Percentiles rank a stretch among this genome's conserved stretches.
These are phyloP conservation scores for Scheffersomyces lignosus DNA, from an alignment of 805 yeast species.

Conservation along the genomic window DNA sequence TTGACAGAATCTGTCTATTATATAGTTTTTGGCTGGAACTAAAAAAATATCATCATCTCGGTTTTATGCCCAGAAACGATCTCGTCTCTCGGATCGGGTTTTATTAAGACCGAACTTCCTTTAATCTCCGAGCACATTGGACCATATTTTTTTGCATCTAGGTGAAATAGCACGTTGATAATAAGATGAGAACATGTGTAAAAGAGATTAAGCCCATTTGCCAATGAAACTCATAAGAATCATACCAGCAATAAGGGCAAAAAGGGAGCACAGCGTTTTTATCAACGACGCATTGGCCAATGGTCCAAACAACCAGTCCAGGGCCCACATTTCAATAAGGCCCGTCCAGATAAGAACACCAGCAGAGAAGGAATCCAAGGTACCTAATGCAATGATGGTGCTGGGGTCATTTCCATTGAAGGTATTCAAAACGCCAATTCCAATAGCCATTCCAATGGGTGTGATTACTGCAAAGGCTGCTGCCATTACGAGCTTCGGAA, in stretches of 20 bases:
- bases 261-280: conserved; percentile 13
- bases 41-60: too few relatives aligned
- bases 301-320: conserved; percentile 27
- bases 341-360: conserved; percentile 34
- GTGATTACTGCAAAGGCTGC: conserved; percentile 20
- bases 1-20: too few relatives aligned
- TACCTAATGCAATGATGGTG: conserved; percentile 32
- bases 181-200: too few relatives aligned
- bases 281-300: conserved; percentile 15
- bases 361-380: conserved; percentile 34
- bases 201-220: conserved; percentile 33
- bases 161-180: too few relatives aligned
- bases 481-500: conserved; percentile 20
- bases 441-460: conserved; percentile 34
- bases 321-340: conserved; percentile 29
- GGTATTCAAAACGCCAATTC: conserved; percentile 24
- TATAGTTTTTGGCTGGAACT: too few relatives aligned
- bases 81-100: too few relatives aligned
- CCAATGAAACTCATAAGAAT: conserved; percentile 32
- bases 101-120: too few relatives aligned
- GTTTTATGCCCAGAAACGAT: too few relatives aligned
- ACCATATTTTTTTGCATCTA: too few relatives aligned
- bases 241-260: conserved; percentile 22
- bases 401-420: conserved; percentile 29
- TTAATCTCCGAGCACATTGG: too few relatives aligned